Evolutionary conservation across 768 basidiomycete genomes (phyloP).

Genomic region (Agaricus sinodeliciosus): DNA sequence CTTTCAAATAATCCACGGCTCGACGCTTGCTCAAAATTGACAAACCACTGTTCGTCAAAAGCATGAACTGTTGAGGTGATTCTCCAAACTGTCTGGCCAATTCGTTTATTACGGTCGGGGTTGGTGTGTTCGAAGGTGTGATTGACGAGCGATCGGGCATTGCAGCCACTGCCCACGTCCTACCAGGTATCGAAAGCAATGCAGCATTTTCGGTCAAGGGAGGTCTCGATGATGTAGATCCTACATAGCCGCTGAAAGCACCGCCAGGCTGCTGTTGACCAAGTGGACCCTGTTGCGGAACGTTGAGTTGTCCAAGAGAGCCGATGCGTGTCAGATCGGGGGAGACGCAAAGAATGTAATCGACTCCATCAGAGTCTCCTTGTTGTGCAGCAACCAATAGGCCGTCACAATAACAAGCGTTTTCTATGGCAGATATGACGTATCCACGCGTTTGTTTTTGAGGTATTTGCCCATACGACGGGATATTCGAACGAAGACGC

Average conservation of each 20-base stretch:
- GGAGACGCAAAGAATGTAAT: constrained; percentile 68
- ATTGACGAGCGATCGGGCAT: constrained; percentile 29
- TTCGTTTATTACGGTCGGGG: constrained; percentile 66
- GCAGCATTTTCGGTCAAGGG: constrained; percentile 75
- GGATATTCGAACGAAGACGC: constrained; percentile 37
- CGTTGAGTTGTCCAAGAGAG: constrained; percentile 57
- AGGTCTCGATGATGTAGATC: constrained; percentile 36
- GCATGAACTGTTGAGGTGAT: constrained; percentile 71
- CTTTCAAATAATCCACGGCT: constrained; percentile 78
- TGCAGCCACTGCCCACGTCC: constrained; percentile 78
- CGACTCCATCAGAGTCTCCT: constrained; percentile 66
- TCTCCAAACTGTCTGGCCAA: constrained; percentile 78
- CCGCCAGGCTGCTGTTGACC: constrained; percentile 31
- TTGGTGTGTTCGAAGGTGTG: constrained; percentile 34
- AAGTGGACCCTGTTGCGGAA: constrained; percentile 36
- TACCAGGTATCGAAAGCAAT: constrained; percentile 70
- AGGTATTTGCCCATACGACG: constrained; percentile 45
- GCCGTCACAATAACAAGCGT: constrained; percentile 60
- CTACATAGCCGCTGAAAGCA: constrained; percentile 27
- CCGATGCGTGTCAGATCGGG: constrained; percentile 74
- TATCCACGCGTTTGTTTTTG: constrained; percentile 49
- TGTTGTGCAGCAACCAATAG: constrained; percentile 65
- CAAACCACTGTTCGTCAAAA: constrained; percentile 82
- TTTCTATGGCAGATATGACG: constrained; percentile 51
- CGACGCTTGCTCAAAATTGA: constrained; percentile 76